phyloP scores from a whole-genome alignment of 768 basidiomycete species.

The Boletus insuetus region DNA sequence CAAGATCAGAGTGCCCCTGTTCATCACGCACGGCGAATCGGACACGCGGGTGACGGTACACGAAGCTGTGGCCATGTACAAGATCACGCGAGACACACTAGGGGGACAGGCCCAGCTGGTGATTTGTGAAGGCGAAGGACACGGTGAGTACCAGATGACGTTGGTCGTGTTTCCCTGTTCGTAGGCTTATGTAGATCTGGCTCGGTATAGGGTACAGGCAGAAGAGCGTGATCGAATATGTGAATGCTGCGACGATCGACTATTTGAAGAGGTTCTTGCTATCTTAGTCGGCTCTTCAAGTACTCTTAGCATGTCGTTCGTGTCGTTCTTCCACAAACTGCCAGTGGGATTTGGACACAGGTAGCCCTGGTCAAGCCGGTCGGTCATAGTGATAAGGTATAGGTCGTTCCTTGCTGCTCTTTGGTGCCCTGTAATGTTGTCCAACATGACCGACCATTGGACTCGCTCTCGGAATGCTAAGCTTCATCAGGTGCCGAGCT shows the following conservation, averaged over 20 bases:
- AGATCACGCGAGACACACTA: constrained; percentile 23
- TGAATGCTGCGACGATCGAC: constrained; percentile 37
- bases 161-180: background rate
- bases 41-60: constrained; percentile 40
- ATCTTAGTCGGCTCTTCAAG: constrained; percentile 10
- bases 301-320: background rate
- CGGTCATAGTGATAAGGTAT: background rate
- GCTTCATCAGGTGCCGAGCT: background rate
- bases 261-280: constrained; percentile 38
- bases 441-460: no score
- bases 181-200: constrained; percentile 1
- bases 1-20: constrained; percentile 36
- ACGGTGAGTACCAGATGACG: constrained; percentile 30
- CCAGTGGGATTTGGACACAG: background rate
- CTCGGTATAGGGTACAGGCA: constrained; percentile 37
- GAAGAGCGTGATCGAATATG: constrained; percentile 43
- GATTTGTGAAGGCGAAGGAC: constrained; percentile 42
- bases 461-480: background rate
- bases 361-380: background rate
- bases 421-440: background rate
- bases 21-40: constrained; percentile 42
- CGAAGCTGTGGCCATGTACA: constrained; percentile 39
- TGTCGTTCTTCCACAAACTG: background rate
- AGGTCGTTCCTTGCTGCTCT: background rate
- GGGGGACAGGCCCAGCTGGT: constrained; percentile 35